Conservation (phyloP, 2,329 filamentous ascomycete genomes). For the Aspergillus caelatus region DNA sequence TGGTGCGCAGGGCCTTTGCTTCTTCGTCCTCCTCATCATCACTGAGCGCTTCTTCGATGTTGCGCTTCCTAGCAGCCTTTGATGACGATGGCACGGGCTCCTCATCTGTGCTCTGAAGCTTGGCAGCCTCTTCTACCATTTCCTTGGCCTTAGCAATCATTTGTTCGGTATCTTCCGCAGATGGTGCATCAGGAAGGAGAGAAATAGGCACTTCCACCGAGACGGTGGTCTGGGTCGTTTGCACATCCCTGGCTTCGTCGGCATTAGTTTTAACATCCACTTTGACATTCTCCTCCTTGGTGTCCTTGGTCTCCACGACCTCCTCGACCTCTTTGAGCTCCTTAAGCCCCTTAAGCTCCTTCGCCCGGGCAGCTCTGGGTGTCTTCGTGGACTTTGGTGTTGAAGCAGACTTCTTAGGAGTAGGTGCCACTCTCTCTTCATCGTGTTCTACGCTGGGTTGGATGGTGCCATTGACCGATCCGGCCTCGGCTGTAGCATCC, state of each 20-base stretch:
- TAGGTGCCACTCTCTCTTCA: constrained; percentile 29
- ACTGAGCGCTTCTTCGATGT: constrained; percentile 71
- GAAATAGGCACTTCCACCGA: constrained; percentile 74
- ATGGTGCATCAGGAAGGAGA: constrained; percentile 65
- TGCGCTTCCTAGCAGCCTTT: constrained; percentile 65
- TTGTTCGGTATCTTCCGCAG: constrained; percentile 74
- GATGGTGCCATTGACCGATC: constrained; percentile 27
- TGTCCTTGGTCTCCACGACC: constrained; percentile 22
- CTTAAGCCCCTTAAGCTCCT: constrained; percentile 28
- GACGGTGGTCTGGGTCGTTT: constrained; percentile 72
- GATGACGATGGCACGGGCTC: constrained; percentile 37
- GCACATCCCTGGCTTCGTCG: constrained; percentile 57
- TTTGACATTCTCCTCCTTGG: constrained; percentile 58
- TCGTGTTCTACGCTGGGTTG: constrained; percentile 31
- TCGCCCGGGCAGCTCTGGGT: constrained; percentile 31
- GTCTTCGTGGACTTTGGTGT: constrained; percentile 25
- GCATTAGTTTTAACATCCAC: constrained; percentile 71
- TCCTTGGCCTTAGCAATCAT: constrained; percentile 86
- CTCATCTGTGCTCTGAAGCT: constrained; percentile 44
- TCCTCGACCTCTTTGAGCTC: constrained; percentile 24
- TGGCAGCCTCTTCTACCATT: constrained; percentile 77
- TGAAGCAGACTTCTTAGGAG: constrained; percentile 25
- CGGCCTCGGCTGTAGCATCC: constrained; percentile 44
- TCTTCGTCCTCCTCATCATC: constrained; percentile 49
- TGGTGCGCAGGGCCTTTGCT: constrained; percentile 56